A percentile compares a stretch with the other conserved stretches of the same genome.
Evolutionary conservation across 352 stramenopile species (phyloP).

Genomic region (Globisporangium camurandrum): DNA sequence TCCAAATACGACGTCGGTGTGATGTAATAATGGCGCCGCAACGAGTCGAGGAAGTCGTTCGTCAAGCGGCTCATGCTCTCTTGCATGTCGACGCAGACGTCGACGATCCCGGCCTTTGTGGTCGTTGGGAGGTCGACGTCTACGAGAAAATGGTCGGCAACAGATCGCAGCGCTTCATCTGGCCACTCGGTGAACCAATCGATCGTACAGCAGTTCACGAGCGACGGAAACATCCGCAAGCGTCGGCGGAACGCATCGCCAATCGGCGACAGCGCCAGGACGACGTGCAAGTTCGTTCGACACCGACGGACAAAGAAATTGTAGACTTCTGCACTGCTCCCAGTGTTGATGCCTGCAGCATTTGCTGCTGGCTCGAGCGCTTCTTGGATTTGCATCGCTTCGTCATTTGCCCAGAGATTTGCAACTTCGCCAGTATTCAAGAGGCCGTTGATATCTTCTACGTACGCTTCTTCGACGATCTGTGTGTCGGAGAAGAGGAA

Average conservation of each 20-base stretch:
- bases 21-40: constrained; percentile 93
- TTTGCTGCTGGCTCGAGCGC: constrained; percentile 56
- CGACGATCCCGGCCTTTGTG: constrained; percentile 85
- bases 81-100: constrained; percentile 95
- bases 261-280: constrained; percentile 91
- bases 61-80: constrained; percentile 85
- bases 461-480: constrained; percentile 89
- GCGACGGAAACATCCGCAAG: constrained; percentile 93
- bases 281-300: constrained; percentile 91
- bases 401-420: constrained; percentile 88
- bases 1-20: constrained; percentile 94
- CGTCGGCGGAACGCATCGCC: constrained; percentile 90
- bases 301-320: constrained; percentile 89
- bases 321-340: constrained; percentile 73
- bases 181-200: constrained; percentile 97
- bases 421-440: constrained; percentile 92
- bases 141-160: constrained; percentile 89
- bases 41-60: constrained; percentile 72
- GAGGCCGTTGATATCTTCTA: constrained; percentile 92
- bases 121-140: constrained; percentile 75
- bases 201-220: constrained; percentile 96
- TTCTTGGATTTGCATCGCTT: constrained; percentile 80
- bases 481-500: constrained; percentile 93
- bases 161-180: constrained; percentile 88
- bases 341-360: constrained; percentile 56